A percentile compares a stretch with the other conserved stretches of the same genome.
Conservation (phyloP, 2,329 filamentous ascomycete genomes). For the Exserohilum turcica region DNA sequence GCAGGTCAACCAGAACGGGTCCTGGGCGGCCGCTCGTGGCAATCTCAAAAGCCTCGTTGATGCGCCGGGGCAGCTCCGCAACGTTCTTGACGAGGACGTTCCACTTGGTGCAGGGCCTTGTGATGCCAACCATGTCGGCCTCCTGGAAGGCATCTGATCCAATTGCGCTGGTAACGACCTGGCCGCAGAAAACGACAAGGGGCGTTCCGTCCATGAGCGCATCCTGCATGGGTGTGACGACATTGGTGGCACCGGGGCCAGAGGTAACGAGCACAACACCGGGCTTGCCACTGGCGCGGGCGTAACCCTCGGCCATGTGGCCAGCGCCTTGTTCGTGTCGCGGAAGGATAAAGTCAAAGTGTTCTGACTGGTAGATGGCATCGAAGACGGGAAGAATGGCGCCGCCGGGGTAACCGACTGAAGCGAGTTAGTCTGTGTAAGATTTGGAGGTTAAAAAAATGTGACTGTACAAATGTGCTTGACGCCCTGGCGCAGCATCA, state of each 20-base stretch:
- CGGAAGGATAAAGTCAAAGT: slow-evolving; percentile 95
- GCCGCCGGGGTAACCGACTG: slow-evolving; percentile 80
- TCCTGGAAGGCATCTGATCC: slow-evolving; percentile 98
- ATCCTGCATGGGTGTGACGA: slow-evolving; percentile 95
- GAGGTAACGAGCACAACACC: slow-evolving; percentile 97
- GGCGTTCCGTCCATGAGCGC: slow-evolving; percentile 94
- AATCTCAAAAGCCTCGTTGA: slow-evolving; percentile 98
- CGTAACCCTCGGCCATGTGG: slow-evolving; percentile 98
- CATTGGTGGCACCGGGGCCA: slow-evolving; percentile 93
- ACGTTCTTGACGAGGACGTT: slow-evolving; percentile 98
- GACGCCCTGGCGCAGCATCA: slow-evolving; percentile 92
- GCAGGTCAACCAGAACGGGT: slow-evolving; percentile 92
- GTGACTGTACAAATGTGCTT: slow-evolving; percentile 83
- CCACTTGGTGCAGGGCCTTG: slow-evolving; percentile 96
- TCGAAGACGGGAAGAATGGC: slow-evolving; percentile 98
- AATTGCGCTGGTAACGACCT: slow-evolving; percentile 88
- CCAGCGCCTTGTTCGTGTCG: slow-evolving; percentile 97
- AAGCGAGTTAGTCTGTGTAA: slow-evolving; percentile 23
- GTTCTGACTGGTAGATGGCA: slow-evolving; percentile 96
- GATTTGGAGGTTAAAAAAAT: background rate
- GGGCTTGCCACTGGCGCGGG: slow-evolving; percentile 87
- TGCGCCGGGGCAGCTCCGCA: slow-evolving; percentile 87
- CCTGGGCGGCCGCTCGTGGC: slow-evolving; percentile 92
- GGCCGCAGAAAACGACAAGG: slow-evolving; percentile 92
- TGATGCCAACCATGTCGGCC: slow-evolving; percentile 92